Evolutionary conservation across 1,139 yeast genomes (phyloP), one percentile per base, ranked within the genome.

Genomic region (Wickerhamiella pararugosa): DNA sequence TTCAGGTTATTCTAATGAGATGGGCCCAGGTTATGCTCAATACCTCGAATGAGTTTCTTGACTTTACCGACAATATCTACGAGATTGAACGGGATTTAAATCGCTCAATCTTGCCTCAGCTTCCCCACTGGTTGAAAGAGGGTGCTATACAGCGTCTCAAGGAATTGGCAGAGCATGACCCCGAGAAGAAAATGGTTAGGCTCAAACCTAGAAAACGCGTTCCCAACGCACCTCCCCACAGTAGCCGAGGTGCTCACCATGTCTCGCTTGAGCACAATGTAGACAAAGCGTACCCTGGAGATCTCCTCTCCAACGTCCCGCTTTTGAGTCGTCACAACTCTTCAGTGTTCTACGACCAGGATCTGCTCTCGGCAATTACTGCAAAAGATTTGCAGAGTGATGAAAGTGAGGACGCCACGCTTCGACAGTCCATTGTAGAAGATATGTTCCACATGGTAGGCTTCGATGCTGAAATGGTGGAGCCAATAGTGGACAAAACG

Each of bases 11-110:
- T 11, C 65, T 87, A 48, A 79, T 94, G 1, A 71, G 94, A 48
- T 67, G 90, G 45, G 84, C 84, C 57, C 73, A 93, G 52, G 96
- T 90, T 5, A 87, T 97, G 0, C 77, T 87, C 62, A 90, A 80
- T 55, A 82, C 96, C 0, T 82, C 92, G 8, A 92, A 87, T 56
- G 72, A 75, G 51, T 90, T 90, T 57, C 65, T 90, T 41, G 95
- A 94, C 0, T 63, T 90, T 30, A 84, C 97, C 0, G 67, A 74
- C 27, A 95, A 86, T 53, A 76, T 90, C 33, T 71, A 83, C 51
- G 76, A 79, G 44, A 78, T 87, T 11, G 98, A 90, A 56, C 62
- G 72, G 5, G 66, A 68, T 21, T 64, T 90, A 42, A 90, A 90
- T 56, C 59, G 65, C 29, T 57, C 62, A 6, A 63, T 69, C 1